Evolutionary conservation across 441 rosid species (phyloP).

Genomic region (Corymbia calophylla): DNA sequence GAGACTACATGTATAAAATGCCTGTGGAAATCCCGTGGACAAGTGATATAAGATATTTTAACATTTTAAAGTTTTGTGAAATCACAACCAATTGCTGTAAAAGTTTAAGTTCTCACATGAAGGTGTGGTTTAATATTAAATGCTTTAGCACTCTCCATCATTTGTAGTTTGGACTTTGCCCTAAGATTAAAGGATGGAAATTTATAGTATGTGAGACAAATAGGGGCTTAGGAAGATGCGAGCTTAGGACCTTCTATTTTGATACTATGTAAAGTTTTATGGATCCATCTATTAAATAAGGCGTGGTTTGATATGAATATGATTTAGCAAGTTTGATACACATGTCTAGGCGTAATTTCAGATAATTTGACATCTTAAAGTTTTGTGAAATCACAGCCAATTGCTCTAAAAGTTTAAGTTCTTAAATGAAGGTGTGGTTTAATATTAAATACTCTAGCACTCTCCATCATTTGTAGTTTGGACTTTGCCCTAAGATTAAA

Average conservation of each 20-base stretch:
- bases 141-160: background rate
- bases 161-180: background rate
- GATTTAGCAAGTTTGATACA: background rate
- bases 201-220: background rate
- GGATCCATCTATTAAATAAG: background rate
- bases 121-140: background rate
- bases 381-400: background rate
- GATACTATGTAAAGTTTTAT: background rate
- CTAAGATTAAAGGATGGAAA: background rate
- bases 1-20: background rate
- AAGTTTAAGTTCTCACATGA: background rate
- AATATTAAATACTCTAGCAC: background rate
- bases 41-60: background rate
- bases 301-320: background rate
- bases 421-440: background rate
- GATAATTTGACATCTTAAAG: background rate
- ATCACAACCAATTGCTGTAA: background rate
- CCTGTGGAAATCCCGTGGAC: background rate
- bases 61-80: background rate
- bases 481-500: background rate
- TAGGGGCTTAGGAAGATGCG: background rate
- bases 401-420: background rate
- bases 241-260: background rate
- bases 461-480: background rate
- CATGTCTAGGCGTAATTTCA: background rate